phyloP scores from a whole-genome alignment of 2,329 filamentous ascomycete species.

The Trichoderma simmonsii region DNA sequence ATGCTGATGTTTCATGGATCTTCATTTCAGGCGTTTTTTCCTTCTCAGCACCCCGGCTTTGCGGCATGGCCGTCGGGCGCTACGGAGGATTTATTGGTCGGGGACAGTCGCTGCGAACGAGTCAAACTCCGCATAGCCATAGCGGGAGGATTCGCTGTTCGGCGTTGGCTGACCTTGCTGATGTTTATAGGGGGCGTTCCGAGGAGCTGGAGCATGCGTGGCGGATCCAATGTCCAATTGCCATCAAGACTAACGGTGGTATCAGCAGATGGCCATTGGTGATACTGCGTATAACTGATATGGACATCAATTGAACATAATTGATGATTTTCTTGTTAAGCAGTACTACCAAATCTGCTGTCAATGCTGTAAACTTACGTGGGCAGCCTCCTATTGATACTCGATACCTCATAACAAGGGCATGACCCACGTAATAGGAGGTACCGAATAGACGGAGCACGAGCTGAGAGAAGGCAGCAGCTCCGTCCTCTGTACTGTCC shows the following conservation, averaged over 20 bases:
- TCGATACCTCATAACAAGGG: not conserved
- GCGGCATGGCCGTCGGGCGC: conserved; percentile 3
- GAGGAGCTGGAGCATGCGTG: conserved; percentile 1
- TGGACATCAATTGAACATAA: not conserved
- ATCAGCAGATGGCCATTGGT: not conserved
- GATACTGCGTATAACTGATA: not conserved
- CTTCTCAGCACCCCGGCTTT: not conserved
- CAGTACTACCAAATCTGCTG: not conserved
- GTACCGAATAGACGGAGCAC: not conserved
- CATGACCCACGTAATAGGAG: not conserved
- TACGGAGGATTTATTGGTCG: not conserved
- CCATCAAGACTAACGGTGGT: not conserved
- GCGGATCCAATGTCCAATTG: not conserved
- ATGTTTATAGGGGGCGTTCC: not conserved
- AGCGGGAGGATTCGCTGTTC: not conserved
- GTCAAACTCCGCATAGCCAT: not conserved
- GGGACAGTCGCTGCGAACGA: not conserved
- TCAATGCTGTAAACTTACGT: not conserved
- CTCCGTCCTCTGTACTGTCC: not conserved
- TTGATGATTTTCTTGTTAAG: not conserved
- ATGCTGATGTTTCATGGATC: not conserved
- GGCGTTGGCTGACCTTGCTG: not conserved
- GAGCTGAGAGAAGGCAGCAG: not conserved
- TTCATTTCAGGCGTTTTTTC: not conserved
- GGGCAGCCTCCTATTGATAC: not conserved